Evolutionary conservation across 2,329 filamentous ascomycete genomes (phyloP).

Genomic region (Venturia carpophila): DNA sequence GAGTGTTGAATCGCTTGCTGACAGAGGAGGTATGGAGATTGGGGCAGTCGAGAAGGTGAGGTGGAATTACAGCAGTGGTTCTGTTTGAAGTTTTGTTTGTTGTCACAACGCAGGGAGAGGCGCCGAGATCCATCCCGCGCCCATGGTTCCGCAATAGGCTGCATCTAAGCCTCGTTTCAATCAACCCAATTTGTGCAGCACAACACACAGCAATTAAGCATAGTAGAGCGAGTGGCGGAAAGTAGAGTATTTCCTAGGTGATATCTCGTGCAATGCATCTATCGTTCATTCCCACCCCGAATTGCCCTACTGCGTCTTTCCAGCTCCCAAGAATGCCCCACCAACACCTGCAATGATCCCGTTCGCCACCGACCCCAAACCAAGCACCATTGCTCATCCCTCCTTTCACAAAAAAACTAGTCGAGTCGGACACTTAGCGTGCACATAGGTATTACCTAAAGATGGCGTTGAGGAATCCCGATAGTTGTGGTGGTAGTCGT

Average conservation of each 20-base stretch:
- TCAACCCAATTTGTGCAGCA: neutral
- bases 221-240: neutral
- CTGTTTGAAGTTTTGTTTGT: slow-evolving; percentile 11
- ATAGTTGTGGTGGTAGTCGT: no score
- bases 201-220: neutral
- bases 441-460: no score
- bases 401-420: neutral
- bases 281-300: neutral
- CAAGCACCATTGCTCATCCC: neutral
- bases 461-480: no score
- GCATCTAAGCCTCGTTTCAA: neutral
- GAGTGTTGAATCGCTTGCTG: neutral
- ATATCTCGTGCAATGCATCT: neutral
- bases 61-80: neutral
- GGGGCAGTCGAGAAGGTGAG: neutral
- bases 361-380: neutral
- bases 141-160: neutral
- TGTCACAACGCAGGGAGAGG: neutral
- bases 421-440: no score
- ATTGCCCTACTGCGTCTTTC: neutral
- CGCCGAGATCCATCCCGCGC: neutral
- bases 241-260: neutral
- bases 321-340: neutral
- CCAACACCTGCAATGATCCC: neutral
- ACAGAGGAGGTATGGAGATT: neutral